Evolutionary conservation across 257 asterid species (phyloP).

Genomic region (Oldenlandia corymbosa): DNA sequence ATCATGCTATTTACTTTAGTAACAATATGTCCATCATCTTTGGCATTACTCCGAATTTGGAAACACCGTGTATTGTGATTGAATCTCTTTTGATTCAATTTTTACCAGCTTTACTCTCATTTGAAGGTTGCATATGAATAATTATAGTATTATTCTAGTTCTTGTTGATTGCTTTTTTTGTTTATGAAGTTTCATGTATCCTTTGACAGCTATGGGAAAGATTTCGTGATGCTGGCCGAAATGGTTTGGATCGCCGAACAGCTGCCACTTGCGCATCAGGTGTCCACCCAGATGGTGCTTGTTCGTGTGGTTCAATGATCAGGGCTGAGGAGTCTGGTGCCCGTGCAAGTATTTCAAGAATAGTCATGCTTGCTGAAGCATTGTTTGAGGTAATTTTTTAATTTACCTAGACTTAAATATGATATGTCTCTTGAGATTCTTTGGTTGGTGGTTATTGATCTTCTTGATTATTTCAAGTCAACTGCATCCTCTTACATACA

Average conservation of each 20-base stretch:
- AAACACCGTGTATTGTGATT: background rate
- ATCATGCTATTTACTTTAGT: background rate
- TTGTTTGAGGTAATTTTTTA: conserved; percentile 73
- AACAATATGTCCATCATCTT: background rate
- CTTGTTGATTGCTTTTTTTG: background rate
- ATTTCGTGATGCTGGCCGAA: conserved; percentile 41
- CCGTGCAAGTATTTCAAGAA: conserved; percentile 78
- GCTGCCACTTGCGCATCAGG: conserved; percentile 63
- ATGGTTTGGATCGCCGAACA: conserved; percentile 36
- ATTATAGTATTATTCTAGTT: background rate
- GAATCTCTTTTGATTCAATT: background rate
- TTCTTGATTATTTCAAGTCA: background rate
- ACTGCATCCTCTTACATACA: background rate
- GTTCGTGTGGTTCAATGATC: conserved; percentile 65
- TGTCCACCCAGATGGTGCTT: conserved; percentile 63
- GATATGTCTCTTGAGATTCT: background rate
- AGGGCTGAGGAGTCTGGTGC: conserved; percentile 45
- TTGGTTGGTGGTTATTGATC: background rate
- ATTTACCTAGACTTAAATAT: background rate
- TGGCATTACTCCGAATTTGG: conserved; percentile 1
- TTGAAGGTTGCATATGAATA: background rate
- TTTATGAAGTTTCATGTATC: conserved; percentile 6
- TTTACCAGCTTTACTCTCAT: background rate
- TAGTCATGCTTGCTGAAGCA: conserved; percentile 94
- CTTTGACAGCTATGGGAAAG: conserved; percentile 65